phyloP scores from a whole-genome alignment of 2,329 filamentous ascomycete species.

The Ophiostoma tasmaniense region DNA sequence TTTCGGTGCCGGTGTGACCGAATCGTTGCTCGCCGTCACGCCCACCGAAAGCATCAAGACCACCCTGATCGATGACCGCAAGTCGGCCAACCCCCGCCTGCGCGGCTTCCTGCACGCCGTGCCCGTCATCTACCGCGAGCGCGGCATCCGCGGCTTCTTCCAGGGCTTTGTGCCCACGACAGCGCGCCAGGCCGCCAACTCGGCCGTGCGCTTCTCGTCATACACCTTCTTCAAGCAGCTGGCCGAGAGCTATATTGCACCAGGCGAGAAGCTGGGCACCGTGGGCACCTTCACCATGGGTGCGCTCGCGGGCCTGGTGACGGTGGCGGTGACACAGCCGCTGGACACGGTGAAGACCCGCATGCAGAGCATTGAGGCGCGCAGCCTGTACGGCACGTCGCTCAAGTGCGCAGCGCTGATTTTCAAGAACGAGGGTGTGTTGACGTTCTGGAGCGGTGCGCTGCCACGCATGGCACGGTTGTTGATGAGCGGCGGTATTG shows the following conservation, averaged over 20 bases:
- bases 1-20: conserved; percentile 89
- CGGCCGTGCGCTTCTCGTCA: conserved; percentile 78
- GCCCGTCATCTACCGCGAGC: conserved; percentile 76
- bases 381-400: conserved; percentile 73
- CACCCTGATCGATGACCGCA: conserved; percentile 94
- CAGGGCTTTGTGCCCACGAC: conserved; percentile 95
- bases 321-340: conserved; percentile 67
- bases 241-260: conserved; percentile 83
- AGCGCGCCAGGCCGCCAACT: conserved; percentile 88
- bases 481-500: conserved; percentile 88
- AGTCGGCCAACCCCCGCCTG: conserved; percentile 75
- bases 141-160: conserved; percentile 87
- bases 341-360: conserved; percentile 93
- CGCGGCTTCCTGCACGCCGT: conserved; percentile 87
- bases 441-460: conserved; percentile 92
- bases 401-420: conserved; percentile 75
- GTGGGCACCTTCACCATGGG: conserved; percentile 86
- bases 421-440: conserved; percentile 76
- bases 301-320: conserved; percentile 80
- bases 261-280: conserved; percentile 87
- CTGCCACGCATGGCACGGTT: conserved; percentile 75
- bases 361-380: conserved; percentile 94
- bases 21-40: conserved; percentile 87
- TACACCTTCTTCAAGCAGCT: conserved; percentile 88
- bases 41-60: conserved; percentile 99